These are phyloP conservation scores for Kalmusia sp. DNA, from an alignment of 2,329 filamentous ascomycete species.

Conservation along the genomic window DNA sequence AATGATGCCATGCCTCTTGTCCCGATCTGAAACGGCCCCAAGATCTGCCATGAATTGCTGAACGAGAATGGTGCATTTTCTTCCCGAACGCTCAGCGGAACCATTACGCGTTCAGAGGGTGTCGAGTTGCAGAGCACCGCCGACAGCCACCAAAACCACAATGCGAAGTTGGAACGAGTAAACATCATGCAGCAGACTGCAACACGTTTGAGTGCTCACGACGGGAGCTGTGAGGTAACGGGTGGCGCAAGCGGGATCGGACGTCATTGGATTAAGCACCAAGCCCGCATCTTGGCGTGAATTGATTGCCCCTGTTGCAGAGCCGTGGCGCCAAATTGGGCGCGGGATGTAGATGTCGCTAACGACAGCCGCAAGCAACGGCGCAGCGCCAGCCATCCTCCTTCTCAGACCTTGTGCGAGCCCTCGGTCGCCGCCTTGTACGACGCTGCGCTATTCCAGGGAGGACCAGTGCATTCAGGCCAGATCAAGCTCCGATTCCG, in stretches of 20 bases:
- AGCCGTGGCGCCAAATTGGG: slow-evolving; percentile 20
- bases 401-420: slow-evolving; percentile 2
- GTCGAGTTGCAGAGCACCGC: slow-evolving; percentile 23
- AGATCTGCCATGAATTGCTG: slow-evolving; percentile 55
- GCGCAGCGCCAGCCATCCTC: slow-evolving; percentile 23
- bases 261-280: slow-evolving; percentile 25
- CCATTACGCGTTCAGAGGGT: slow-evolving; percentile 26
- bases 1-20: slow-evolving; percentile 59
- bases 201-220: not conserved
- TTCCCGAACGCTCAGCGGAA: slow-evolving; percentile 19
- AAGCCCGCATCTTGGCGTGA: slow-evolving; percentile 16
- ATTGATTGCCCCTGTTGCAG: slow-evolving; percentile 18
- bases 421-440: slow-evolving; percentile 8
- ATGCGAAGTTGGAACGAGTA: not conserved
- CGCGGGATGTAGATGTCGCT: slow-evolving; percentile 25
- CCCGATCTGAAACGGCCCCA: slow-evolving; percentile 66
- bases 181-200: slow-evolving; percentile 7
- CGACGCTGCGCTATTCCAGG: slow-evolving; percentile 10
- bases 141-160: slow-evolving; percentile 5
- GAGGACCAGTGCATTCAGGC: slow-evolving; percentile 5
- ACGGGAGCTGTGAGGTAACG: not conserved
- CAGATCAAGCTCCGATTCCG: slow-evolving; percentile 14
- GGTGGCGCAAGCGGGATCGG: slow-evolving; percentile 13
- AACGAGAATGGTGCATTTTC: slow-evolving; percentile 35
- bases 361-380: slow-evolving; percentile 26